These are phyloP conservation scores for Lactarius quietus DNA, from an alignment of 768 basidiomycete genomes.

Conservation along the genomic window DNA sequence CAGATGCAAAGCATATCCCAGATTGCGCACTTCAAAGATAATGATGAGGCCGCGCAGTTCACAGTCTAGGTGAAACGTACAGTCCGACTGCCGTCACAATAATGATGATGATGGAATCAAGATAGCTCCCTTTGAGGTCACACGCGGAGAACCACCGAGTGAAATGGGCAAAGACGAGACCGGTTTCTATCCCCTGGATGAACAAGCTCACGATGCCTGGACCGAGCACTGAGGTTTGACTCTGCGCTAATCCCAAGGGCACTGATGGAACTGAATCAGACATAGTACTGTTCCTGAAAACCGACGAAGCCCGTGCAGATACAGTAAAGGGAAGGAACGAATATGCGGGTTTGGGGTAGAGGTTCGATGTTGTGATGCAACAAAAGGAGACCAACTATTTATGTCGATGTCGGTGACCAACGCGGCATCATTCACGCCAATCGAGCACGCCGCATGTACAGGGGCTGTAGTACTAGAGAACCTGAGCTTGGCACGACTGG, in stretches of 20 bases:
- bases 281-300: background rate
- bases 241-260: too few species aligned
- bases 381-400: background rate
- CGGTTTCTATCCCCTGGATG: too few species aligned
- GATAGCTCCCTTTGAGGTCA: background rate
- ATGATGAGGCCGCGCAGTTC: too few species aligned
- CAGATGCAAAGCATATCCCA: too few species aligned
- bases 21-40: too few species aligned
- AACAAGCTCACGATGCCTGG: slow-evolving; percentile 7
- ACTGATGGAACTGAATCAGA: background rate
- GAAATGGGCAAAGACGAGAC: slow-evolving; percentile 12
- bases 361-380: too few species aligned
- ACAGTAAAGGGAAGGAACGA: background rate
- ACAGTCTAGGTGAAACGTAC: background rate
- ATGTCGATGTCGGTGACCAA: background rate
- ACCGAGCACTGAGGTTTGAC: background rate
- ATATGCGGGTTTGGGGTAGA: background rate
- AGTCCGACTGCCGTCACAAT: slow-evolving; percentile 10
- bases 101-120: background rate
- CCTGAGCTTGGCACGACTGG: background rate
- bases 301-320: background rate
- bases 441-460: too few species aligned
- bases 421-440: too few species aligned
- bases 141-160: slow-evolving; percentile 6
- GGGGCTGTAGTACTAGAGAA: background rate